phyloP scores from a whole-genome alignment of 1,284 basidiomycete genomes.

The Heterobasidion annosum region DNA sequence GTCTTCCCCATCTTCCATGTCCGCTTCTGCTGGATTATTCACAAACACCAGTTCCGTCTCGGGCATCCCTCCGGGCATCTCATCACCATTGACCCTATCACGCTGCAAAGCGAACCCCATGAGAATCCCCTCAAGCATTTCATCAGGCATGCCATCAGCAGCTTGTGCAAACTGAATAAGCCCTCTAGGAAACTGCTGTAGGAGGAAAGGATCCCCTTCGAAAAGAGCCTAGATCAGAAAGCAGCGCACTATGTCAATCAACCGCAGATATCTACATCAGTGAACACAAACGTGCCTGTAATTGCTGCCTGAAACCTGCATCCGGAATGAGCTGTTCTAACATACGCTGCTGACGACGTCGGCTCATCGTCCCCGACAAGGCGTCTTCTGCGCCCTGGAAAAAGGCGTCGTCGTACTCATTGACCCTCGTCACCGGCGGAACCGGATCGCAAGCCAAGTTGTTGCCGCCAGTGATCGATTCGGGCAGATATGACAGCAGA shows the following conservation, averaged over 20 bases:
- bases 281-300: constrained; percentile 30
- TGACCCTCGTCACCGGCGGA: constrained; percentile 54
- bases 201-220: constrained; percentile 40
- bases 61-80: constrained; percentile 20
- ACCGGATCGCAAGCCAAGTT: constrained; percentile 75
- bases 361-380: constrained; percentile 20
- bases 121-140: constrained; percentile 48
- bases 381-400: constrained; percentile 55
- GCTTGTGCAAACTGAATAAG: constrained; percentile 54
- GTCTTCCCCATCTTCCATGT: constrained; percentile 15
- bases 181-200: constrained; percentile 52
- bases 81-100: constrained; percentile 16
- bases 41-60: constrained; percentile 16
- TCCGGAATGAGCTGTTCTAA: constrained; percentile 52
- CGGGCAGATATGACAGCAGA: constrained; percentile 66
- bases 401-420: constrained; percentile 60
- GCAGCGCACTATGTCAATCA: not conserved
- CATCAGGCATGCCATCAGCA: constrained; percentile 47
- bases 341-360: constrained; percentile 35
- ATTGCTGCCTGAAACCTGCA: constrained; percentile 40
- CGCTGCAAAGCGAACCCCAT: constrained; percentile 26
- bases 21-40: constrained; percentile 13
- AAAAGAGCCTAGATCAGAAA: constrained; percentile 33
- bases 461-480: constrained; percentile 35
- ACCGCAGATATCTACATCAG: constrained; percentile 5